These are phyloP conservation scores for Eucalyptus brandiana DNA, from an alignment of 345 rosid genomes.

Conservation along the genomic window DNA sequence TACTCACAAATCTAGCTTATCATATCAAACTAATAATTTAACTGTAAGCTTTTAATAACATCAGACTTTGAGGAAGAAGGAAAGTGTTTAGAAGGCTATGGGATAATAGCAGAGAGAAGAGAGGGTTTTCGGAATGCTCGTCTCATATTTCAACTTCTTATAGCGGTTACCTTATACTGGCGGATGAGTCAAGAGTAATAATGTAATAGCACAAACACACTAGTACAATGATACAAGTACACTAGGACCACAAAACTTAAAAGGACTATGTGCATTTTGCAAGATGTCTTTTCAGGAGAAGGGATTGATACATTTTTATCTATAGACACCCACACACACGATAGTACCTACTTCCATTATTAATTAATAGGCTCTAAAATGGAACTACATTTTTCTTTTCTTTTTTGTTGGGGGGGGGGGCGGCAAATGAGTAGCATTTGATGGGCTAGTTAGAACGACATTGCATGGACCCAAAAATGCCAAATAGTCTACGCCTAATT, in stretches of 20 bases:
- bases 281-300: background rate
- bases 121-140: background rate
- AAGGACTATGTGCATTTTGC: background rate
- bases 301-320: too few relatives aligned
- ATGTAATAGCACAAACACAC: background rate
- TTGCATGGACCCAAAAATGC: background rate
- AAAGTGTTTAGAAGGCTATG: background rate
- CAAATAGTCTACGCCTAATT: background rate
- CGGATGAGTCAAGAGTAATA: background rate
- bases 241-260: background rate
- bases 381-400: background rate
- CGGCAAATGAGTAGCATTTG: background rate
- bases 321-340: background rate
- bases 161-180: background rate
- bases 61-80: background rate
- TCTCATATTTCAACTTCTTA: background rate
- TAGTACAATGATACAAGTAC: background rate
- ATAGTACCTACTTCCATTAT: background rate
- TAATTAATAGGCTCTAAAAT: background rate
- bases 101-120: background rate
- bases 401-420: too few relatives aligned
- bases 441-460: background rate
- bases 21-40: background rate
- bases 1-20: background rate
- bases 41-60: background rate